These are phyloP conservation scores for Sporobolomyces pararoseus DNA, from an alignment of 768 basidiomycete species.

Conservation along the genomic window DNA sequence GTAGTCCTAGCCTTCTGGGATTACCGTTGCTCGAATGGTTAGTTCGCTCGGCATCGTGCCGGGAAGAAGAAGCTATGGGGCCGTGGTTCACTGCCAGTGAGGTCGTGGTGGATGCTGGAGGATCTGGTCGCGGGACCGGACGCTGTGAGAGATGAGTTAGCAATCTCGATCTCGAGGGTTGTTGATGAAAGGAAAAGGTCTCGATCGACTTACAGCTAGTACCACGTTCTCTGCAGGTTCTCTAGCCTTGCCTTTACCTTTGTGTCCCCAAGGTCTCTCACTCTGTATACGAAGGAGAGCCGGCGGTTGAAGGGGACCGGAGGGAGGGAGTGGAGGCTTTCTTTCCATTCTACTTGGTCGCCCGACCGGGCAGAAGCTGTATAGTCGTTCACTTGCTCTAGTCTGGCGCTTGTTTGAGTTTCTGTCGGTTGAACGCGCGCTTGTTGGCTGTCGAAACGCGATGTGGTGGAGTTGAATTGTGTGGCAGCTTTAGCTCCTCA, in stretches of 20 bases:
- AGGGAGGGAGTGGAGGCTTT: neutral
- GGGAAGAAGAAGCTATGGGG: neutral
- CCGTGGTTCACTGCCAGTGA: neutral
- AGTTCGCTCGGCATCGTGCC: neutral
- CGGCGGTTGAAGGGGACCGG: neutral
- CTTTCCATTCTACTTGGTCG: neutral
- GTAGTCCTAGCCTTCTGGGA: constrained; percentile 1
- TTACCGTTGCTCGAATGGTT: neutral
- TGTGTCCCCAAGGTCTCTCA: neutral
- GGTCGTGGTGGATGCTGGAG: neutral
- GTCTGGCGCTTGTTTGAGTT: no score
- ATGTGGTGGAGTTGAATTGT: no score
- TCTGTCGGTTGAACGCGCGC: no score
- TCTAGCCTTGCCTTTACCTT: neutral
- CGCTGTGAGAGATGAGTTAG: neutral
- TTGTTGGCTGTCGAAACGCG: no score
- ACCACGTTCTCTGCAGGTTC: neutral
- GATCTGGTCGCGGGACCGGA: neutral
- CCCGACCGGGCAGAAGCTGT: neutral
- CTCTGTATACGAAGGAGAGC: constrained; percentile 1
- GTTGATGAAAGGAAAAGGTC: neutral
- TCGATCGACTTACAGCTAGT: neutral
- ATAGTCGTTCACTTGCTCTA: no score
- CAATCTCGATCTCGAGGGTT: neutral
- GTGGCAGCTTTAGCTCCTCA: no score